A percentile compares a stretch with the other conserved stretches of the same genome.
Conservation (phyloP, 345 rosid genomes). For the Lenwebbia sp. region DNA sequence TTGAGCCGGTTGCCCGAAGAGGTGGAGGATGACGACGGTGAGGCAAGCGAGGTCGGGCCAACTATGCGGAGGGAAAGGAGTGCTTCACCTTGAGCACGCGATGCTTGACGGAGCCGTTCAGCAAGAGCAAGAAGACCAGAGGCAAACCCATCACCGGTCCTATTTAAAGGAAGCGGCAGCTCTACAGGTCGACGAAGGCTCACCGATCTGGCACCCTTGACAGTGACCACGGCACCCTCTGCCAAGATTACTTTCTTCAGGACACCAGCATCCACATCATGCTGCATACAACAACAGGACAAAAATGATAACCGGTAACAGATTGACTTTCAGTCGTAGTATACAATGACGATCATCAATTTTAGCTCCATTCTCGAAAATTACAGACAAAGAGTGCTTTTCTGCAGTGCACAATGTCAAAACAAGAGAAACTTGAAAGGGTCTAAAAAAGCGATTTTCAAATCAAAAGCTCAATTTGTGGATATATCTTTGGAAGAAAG, state of each 20-base stretch:
- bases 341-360: neutral
- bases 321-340: neutral
- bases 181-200: constrained; percentile 82
- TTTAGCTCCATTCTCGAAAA: neutral
- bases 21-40: constrained; percentile 37
- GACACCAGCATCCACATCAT: constrained; percentile 93
- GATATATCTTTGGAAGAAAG: neutral
- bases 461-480: neutral
- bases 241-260: constrained; percentile 85
- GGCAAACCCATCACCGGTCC: constrained; percentile 48
- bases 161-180: constrained; percentile 68
- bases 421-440: neutral
- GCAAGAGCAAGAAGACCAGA: constrained; percentile 83
- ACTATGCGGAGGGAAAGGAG: constrained; percentile 83
- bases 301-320: neutral
- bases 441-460: neutral
- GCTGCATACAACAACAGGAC: constrained; percentile 30
- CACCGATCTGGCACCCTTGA: constrained; percentile 94
- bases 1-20: constrained; percentile 54
- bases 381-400: neutral
- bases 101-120: constrained; percentile 59
- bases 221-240: constrained; percentile 86
- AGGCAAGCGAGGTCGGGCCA: constrained; percentile 67
- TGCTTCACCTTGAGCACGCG: constrained; percentile 29
- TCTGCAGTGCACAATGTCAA: neutral